Evolutionary conservation across 768 basidiomycete species (phyloP).

Genomic region (Pleurotus djamor): DNA sequence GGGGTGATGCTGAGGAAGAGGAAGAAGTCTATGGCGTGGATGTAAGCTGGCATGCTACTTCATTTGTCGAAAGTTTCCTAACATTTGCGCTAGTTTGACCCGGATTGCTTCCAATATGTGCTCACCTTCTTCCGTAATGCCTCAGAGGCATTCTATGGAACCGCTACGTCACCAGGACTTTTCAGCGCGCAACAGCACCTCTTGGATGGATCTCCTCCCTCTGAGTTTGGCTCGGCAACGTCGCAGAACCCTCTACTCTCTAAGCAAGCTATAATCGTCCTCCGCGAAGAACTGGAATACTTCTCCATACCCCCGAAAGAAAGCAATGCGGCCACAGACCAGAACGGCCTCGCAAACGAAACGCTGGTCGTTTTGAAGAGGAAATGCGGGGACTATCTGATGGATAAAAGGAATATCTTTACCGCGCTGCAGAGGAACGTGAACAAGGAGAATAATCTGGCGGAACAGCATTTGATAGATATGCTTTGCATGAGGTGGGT

Average conservation of each 20-base stretch:
- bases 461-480: slow-evolving; percentile 99
- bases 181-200: slow-evolving; percentile 79
- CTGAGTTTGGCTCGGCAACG: slow-evolving; percentile 60
- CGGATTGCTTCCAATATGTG: slow-evolving; percentile 93
- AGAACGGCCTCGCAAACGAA: slow-evolving; percentile 77
- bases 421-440: slow-evolving; percentile 98
- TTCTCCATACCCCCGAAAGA: slow-evolving; percentile 89
- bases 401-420: slow-evolving; percentile 91
- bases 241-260: slow-evolving; percentile 89
- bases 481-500: slow-evolving; percentile 99
- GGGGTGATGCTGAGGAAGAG: slow-evolving; percentile 74
- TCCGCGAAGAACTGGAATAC: slow-evolving; percentile 97
- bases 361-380: slow-evolving; percentile 79
- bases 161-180: slow-evolving; percentile 66
- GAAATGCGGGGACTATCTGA: slow-evolving; percentile 82
- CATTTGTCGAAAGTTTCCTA: too few relatives aligned
- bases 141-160: slow-evolving; percentile 91
- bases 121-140: slow-evolving; percentile 89
- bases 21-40: slow-evolving; percentile 97
- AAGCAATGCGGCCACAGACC: slow-evolving; percentile 62
- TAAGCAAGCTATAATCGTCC: slow-evolving; percentile 98
- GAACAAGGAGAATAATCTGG: slow-evolving; percentile 98
- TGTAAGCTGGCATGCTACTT: slow-evolving; percentile 45
- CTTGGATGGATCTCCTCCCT: slow-evolving; percentile 59
- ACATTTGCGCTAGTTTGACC: slow-evolving; percentile 74